Evolutionary conservation across 225 moss, liverwort and hornwort species (phyloP).

Genomic region (Sphagnum tenellum): DNA sequence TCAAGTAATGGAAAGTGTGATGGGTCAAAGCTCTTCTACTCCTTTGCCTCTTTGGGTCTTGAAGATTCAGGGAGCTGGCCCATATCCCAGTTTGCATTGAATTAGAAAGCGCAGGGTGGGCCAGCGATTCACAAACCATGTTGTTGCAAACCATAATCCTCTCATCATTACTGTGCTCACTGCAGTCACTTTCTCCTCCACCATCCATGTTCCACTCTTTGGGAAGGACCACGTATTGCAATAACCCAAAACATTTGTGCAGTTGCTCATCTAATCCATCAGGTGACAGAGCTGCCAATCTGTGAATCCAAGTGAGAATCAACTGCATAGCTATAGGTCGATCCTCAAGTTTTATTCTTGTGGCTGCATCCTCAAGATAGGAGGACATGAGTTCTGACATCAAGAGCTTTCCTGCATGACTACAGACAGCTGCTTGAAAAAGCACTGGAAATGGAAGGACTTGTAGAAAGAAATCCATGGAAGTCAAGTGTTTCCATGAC

Average conservation of each 20-base stretch:
- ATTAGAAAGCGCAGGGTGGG: slow-evolving; percentile 19
- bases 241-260: slow-evolving; percentile 29
- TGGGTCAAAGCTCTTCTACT: slow-evolving; percentile 37
- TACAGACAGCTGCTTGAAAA: slow-evolving; percentile 48
- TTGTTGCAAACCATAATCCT: slow-evolving; percentile 19
- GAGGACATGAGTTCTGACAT: slow-evolving; percentile 25
- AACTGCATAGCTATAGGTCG: slow-evolving; percentile 32
- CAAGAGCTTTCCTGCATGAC: slow-evolving; percentile 26
- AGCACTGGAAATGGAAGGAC: slow-evolving; percentile 54
- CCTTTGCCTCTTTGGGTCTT: slow-evolving; percentile 5
- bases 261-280: slow-evolving; percentile 24
- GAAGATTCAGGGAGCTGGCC: too few species aligned
- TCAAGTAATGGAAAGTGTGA: slow-evolving; percentile 51
- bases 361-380: slow-evolving; percentile 34
- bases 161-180: background rate
- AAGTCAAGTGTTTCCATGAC: too few species aligned
- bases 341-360: slow-evolving; percentile 24
- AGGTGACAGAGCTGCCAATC: slow-evolving; percentile 25
- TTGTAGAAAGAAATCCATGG: slow-evolving; percentile 19
- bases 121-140: slow-evolving; percentile 32
- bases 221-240: slow-evolving; percentile 27
- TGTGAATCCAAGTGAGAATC: slow-evolving; percentile 51
- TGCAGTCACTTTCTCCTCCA: slow-evolving; percentile 10
- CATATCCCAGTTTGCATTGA: too few species aligned
- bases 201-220: slow-evolving; percentile 6